phyloP scores from a whole-genome alignment of 345 rosid species.

The Ceriops zippeliana region DNA sequence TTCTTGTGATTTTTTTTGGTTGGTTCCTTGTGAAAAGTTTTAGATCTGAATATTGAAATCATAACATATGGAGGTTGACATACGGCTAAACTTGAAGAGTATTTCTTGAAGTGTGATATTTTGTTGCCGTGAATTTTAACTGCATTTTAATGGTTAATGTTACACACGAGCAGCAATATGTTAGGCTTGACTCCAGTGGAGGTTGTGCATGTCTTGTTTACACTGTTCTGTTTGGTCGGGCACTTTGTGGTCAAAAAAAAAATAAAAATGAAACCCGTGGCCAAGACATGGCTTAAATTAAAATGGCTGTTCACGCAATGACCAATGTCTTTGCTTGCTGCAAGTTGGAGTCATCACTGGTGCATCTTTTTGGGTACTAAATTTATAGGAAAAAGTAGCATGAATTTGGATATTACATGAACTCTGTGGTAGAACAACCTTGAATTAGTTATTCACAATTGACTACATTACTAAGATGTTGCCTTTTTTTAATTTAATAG shows the following conservation, averaged over 20 bases:
- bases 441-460: not conserved
- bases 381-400: not conserved
- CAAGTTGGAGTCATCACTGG: too few relatives aligned
- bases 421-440: not conserved
- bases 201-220: too few relatives aligned
- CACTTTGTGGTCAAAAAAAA: not conserved
- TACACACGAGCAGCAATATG: not conserved
- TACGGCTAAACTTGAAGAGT: not conserved
- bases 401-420: not conserved
- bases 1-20: not conserved
- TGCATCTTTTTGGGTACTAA: too few relatives aligned
- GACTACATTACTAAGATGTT: too few relatives aligned
- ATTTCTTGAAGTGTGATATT: not conserved
- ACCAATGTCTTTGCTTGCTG: too few relatives aligned
- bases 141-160: conserved; percentile 3
- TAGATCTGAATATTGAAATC: conserved; percentile 2
- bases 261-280: not conserved
- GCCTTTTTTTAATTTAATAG: too few relatives aligned
- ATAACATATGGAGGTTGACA: not conserved
- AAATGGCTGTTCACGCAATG: too few relatives aligned
- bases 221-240: not conserved
- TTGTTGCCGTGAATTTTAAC: too few relatives aligned
- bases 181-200: not conserved
- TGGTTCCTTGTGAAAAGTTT: not conserved
- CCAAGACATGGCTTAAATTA: not conserved